A percentile compares a stretch with the other conserved stretches of the same genome.
Evolutionary conservation across 441 rosid genomes (phyloP).

Genomic region (Populus trichocarpa): DNA sequence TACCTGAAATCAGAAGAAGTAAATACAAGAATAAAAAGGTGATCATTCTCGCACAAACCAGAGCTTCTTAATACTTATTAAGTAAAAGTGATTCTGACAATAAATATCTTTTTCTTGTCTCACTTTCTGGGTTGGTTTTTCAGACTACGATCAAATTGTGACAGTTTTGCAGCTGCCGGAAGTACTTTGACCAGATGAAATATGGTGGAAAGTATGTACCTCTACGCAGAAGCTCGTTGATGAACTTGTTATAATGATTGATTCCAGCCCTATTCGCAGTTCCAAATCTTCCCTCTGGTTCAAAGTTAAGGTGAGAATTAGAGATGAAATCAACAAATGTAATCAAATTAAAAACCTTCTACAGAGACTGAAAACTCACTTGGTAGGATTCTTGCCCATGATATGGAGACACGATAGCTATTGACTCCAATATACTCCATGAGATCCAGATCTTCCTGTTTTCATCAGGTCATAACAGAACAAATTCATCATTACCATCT

Average conservation of each 20-base stretch:
- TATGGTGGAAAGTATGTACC: slow-evolving; percentile 24
- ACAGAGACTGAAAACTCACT: slow-evolving; percentile 31
- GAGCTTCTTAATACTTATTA: background rate
- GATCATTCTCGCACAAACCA: background rate
- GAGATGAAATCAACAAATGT: background rate
- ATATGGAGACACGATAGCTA: slow-evolving; percentile 66
- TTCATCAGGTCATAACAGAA: slow-evolving; percentile 8
- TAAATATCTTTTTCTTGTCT: background rate
- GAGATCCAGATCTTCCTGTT: slow-evolving; percentile 60
- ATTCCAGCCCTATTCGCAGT: slow-evolving; percentile 54
- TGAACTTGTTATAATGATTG: slow-evolving; percentile 44
- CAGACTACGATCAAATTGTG: background rate
- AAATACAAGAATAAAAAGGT: background rate
- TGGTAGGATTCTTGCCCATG: slow-evolving; percentile 74
- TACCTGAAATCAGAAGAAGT: slow-evolving; percentile 39
- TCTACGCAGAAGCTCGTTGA: slow-evolving; percentile 39
- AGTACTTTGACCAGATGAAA: background rate
- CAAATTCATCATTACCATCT: background rate
- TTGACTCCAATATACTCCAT: slow-evolving; percentile 58
- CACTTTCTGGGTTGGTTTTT: background rate
- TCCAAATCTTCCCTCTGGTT: slow-evolving; percentile 64
- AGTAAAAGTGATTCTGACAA: background rate
- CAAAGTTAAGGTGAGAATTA: background rate
- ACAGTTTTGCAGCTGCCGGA: background rate
- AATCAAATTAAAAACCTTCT: background rate